Conservation (phyloP, 306 rosid species). For the Urtica urens region DNA sequence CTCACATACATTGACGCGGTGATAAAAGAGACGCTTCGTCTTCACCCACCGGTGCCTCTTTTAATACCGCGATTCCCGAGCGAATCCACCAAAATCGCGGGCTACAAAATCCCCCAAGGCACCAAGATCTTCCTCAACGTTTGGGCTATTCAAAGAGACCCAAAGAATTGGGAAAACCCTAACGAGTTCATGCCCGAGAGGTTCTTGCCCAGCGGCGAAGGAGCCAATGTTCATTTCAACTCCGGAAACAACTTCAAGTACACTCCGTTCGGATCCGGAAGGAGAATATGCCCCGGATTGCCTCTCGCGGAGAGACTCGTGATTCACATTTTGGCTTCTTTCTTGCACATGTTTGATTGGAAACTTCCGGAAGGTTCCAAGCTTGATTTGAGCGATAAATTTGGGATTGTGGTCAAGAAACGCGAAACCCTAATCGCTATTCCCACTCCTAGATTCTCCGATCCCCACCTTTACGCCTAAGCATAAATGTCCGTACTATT, state of each 20-base stretch:
- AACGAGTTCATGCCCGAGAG: neutral
- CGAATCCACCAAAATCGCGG: slow-evolving; percentile 12
- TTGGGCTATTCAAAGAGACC: neutral
- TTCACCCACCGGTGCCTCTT: slow-evolving; percentile 17
- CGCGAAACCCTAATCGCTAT: neutral
- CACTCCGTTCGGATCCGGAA: slow-evolving; percentile 29
- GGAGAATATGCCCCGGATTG: slow-evolving; percentile 22
- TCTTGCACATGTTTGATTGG: slow-evolving; percentile 19
- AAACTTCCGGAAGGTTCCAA: neutral
- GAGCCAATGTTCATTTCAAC: neutral
- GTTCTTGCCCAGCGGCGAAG: neutral
- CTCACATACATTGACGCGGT: slow-evolving; percentile 15
- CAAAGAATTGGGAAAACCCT: neutral
- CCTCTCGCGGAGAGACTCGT: slow-evolving; percentile 19
- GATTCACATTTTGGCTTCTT: slow-evolving; percentile 1
- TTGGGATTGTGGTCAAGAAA: neutral
- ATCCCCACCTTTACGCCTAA: neutral
- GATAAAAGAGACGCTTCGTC: slow-evolving; percentile 19
- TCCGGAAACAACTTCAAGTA: slow-evolving; percentile 8
- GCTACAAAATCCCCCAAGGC: slow-evolving; percentile 16
- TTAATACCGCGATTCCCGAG: slow-evolving; percentile 13
- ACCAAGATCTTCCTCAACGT: neutral
- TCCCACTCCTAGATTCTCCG: neutral
- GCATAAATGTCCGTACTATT: too few species aligned
- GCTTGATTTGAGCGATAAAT: neutral